phyloP scores from a whole-genome alignment of 202 grass and related monocot species.

The Elaeis oleifera region DNA sequence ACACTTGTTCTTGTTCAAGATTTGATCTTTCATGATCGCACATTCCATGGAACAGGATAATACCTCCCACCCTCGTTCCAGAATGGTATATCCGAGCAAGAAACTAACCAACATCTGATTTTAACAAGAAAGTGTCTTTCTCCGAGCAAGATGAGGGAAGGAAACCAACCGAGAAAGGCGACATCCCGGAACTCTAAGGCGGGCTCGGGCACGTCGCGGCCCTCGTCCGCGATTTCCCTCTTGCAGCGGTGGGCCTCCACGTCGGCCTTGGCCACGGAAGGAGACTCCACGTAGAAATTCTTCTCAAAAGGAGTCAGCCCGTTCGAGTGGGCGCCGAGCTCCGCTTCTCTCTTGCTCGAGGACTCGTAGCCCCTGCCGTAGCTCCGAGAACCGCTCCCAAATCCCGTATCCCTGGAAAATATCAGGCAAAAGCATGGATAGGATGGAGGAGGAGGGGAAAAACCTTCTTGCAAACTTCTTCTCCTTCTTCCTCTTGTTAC shows the following conservation, averaged over 20 bases:
- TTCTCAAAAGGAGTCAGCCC: constrained; percentile 81
- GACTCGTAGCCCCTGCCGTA: constrained; percentile 45
- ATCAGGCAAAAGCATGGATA: too few relatives aligned
- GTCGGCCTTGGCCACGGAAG: constrained; percentile 49
- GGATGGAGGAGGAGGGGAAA: not conserved
- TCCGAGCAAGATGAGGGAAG: not conserved
- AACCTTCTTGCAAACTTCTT: not conserved
- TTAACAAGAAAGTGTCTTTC: too few relatives aligned
- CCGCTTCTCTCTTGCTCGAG: constrained; percentile 36
- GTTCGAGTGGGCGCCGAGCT: constrained; percentile 42
- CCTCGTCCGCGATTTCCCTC: constrained; percentile 72
- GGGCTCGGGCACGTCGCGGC: constrained; percentile 74
- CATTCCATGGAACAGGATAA: too few relatives aligned
- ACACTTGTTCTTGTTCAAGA: too few relatives aligned
- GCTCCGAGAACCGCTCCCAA: constrained; percentile 30
- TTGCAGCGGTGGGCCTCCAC: constrained; percentile 62
- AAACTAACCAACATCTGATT: too few relatives aligned
- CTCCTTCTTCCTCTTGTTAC: not conserved
- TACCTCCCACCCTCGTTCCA: too few relatives aligned
- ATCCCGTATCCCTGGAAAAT: constrained; percentile 53
- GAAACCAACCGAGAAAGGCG: constrained; percentile 57
- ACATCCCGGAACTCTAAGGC: constrained; percentile 55
- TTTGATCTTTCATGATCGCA: too few relatives aligned
- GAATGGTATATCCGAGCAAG: too few relatives aligned
- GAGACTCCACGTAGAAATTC: constrained; percentile 90